Conservation (phyloP, 2,329 filamentous ascomycete species). For the Lachnellula hyalina region DNA sequence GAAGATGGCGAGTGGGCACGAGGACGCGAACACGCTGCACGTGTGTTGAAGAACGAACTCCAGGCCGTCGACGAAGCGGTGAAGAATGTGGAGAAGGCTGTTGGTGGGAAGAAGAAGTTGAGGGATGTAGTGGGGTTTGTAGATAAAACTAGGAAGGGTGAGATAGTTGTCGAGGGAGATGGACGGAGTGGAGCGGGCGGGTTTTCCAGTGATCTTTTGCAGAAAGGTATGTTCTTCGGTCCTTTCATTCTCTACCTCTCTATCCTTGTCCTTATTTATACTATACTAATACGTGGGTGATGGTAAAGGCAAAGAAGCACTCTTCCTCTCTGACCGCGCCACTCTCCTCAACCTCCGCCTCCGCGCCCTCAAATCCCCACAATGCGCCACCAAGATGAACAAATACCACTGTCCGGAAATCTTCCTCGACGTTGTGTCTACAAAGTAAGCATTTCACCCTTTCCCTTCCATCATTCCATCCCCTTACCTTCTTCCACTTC, state of each 20-base stretch:
- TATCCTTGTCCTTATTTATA: not conserved
- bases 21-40: slow-evolving; percentile 75
- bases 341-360: slow-evolving; percentile 89
- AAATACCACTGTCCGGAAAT: slow-evolving; percentile 97
- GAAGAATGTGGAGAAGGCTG: slow-evolving; percentile 66
- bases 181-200: slow-evolving; percentile 82
- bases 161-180: slow-evolving; percentile 79
- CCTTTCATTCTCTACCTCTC: not conserved
- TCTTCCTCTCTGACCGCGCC: slow-evolving; percentile 88
- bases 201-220: slow-evolving; percentile 81
- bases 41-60: slow-evolving; percentile 81
- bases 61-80: slow-evolving; percentile 75
- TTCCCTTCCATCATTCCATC: no score
- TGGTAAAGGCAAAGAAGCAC: slow-evolving; percentile 72
- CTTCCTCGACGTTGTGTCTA: slow-evolving; percentile 94
- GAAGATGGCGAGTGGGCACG: slow-evolving; percentile 84
- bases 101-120: slow-evolving; percentile 79
- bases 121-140: slow-evolving; percentile 88
- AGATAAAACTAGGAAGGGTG: slow-evolving; percentile 81
- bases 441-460: slow-evolving; percentile 47
- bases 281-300: not conserved
- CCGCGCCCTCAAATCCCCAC: slow-evolving; percentile 80
- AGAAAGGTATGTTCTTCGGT: slow-evolving; percentile 56
- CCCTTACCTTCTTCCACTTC: no score
- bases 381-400: slow-evolving; percentile 77